Conservation (phyloP, 2,329 filamentous ascomycete genomes). For the Curvularia spicifera region DNA sequence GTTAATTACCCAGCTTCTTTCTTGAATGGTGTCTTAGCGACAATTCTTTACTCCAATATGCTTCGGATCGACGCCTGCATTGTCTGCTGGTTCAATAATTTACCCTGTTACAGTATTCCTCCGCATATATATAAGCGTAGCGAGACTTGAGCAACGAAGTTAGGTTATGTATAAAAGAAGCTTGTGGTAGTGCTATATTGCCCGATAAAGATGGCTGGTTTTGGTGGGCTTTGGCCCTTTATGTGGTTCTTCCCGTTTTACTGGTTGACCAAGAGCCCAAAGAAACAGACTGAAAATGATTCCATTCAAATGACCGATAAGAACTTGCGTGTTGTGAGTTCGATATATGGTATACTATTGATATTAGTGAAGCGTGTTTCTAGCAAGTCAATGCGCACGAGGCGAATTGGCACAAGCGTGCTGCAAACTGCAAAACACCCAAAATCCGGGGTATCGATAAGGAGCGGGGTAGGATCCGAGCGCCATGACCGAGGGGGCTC, state of each 20-base stretch:
- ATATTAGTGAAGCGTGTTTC: background rate
- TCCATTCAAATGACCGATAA: background rate
- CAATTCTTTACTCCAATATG: too few relatives aligned
- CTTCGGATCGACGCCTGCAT: too few relatives aligned
- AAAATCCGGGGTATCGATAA: constrained; percentile 40
- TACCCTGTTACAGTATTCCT: too few relatives aligned
- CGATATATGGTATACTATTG: background rate
- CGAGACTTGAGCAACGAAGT: too few relatives aligned
- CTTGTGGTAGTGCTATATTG: too few relatives aligned
- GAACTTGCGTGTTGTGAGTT: background rate
- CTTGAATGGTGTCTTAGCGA: too few relatives aligned
- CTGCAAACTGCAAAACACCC: constrained; percentile 28
- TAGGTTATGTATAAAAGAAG: too few relatives aligned
- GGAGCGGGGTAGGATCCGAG: constrained; percentile 25
- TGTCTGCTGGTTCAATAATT: too few relatives aligned
- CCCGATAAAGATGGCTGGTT: background rate
- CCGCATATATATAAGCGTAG: too few relatives aligned
- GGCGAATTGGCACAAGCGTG: constrained; percentile 40
- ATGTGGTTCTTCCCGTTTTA: background rate
- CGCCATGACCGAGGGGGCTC: constrained; percentile 19
- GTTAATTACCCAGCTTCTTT: too few relatives aligned
- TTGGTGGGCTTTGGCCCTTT: background rate
- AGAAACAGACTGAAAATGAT: too few relatives aligned
- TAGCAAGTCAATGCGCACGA: background rate
- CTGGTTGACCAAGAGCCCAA: background rate